Conservation (phyloP, 257 asterid species). For the Nicotiana tomentosiformis region DNA sequence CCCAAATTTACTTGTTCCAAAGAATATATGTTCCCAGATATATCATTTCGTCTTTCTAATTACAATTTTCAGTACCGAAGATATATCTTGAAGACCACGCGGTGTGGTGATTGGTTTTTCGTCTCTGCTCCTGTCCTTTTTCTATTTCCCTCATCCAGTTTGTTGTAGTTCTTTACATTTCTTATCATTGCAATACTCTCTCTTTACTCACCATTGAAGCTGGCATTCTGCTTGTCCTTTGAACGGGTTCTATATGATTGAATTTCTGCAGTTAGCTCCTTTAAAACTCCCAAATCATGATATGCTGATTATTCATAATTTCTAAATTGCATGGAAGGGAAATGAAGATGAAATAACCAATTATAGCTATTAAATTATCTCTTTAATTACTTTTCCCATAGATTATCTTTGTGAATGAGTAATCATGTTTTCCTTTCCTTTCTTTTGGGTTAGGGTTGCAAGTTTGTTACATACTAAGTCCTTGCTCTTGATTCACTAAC, state of each 20-base stretch:
- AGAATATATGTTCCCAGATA: not conserved
- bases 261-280: slow-evolving; percentile 3
- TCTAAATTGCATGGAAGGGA: not conserved
- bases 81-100: not conserved
- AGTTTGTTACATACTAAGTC: not conserved
- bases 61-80: not conserved
- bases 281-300: not conserved
- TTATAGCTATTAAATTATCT: not conserved
- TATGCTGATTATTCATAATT: not conserved
- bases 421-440: not conserved
- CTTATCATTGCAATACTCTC: not conserved
- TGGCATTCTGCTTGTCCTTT: not conserved
- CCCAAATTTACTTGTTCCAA: not conserved
- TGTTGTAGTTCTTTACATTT: not conserved
- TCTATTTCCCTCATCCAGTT: not conserved
- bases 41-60: not conserved
- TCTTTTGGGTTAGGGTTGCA: not conserved
- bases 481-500: not conserved
- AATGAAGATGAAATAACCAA: not conserved
- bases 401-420: not conserved
- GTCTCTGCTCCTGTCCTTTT: not conserved
- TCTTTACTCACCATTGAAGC: not conserved
- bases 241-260: not conserved
- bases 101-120: not conserved
- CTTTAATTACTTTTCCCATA: not conserved